Base-by-base conservation (phyloP, 345 rosid species). In the Salix viminalis region DNA sequence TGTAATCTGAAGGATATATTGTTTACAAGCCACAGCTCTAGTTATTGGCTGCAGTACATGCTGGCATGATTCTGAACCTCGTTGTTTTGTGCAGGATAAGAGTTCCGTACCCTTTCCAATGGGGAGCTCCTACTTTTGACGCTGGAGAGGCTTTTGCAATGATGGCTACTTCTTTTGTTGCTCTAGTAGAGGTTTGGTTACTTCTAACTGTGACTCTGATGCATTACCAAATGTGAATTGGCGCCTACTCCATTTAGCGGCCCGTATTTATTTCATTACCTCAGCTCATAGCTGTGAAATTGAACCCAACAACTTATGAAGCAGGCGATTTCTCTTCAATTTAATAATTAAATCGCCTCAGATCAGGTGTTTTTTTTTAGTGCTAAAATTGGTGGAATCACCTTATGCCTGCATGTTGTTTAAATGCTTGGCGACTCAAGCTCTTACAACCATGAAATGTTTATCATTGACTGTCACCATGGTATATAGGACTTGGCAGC, bases 141-240 rank as follows among this genome's bases (percentile, higher is more conserved):
- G 99, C 99, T 0, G 99, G 99, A 79, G 99, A 95, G 87, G 82
- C 96, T 65, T 95, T 95, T 67, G 97, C 97, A 62, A 95, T 95
- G 99, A 95, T 95, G 99, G 89, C 91, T 75, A 72, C 87, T 84
- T 95, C 99, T 60, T 93, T 95, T 74, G 97, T 91, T 48, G 88
- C 97, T 24, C 93, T 95, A 72, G 93, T 91, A 56, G 99, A 95
- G 99, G 99, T 89, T 75, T 70, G 77, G 77, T 68, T 41, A 26
- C 65, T 60, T 66, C 1, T 75, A 39, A 71, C 77, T 68, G 66
- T 34, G 61, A 46, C 56, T 46, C 11, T 19, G n/a, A 32, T 42
- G n/a, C 70, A 32, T 69, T 30, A 54, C 0, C 2, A 36, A 23
- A 44, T 69, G 71, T 71, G 68, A 37, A 24, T 44, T 1, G 21